phyloP scores from a whole-genome alignment of 192 early-diverging fungal genomes.

The Mortierella antarctica region DNA sequence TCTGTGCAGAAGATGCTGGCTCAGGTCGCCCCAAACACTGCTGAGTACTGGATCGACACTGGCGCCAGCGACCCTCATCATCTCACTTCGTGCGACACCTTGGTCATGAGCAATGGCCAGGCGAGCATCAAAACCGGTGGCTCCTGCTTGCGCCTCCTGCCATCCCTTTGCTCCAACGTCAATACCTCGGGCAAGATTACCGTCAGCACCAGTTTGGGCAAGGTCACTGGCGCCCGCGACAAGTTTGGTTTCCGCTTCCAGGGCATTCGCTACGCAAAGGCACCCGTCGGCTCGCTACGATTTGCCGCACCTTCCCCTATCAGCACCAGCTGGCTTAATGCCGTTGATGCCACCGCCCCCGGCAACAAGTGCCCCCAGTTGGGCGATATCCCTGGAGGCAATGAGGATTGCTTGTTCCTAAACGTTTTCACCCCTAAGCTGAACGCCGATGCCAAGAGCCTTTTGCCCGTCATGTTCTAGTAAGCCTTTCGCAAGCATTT shows the following conservation, averaged over 20 bases:
- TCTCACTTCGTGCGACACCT: constrained; percentile 38
- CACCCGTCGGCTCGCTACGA: constrained; percentile 46
- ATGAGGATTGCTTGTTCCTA: constrained; percentile 54
- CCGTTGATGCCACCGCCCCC: constrained; percentile 34
- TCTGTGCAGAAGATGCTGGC: constrained; percentile 39
- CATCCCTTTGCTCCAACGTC: constrained; percentile 46
- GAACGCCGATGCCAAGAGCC: constrained; percentile 21
- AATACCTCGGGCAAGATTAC: constrained; percentile 37
- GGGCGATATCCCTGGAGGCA: constrained; percentile 33
- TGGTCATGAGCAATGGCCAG: constrained; percentile 31
- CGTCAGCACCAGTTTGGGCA: constrained; percentile 31
- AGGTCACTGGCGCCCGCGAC: constrained; percentile 44
- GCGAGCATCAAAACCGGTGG: constrained; percentile 35
- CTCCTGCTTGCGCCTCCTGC: constrained; percentile 37
- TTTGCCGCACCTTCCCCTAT: constrained; percentile 47
- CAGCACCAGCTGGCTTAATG: constrained; percentile 23
- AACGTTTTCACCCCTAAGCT: constrained; percentile 51
- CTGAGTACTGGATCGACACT: constrained; percentile 47
- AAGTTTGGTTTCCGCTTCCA: constrained; percentile 46
- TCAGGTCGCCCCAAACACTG: constrained; percentile 14
- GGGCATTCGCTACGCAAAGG: constrained; percentile 53
- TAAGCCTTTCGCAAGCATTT: constrained; percentile 9
- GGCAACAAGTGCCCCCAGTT: constrained; percentile 51
- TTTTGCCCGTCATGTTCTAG: constrained; percentile 54
- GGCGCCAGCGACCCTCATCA: constrained; percentile 33